Base-by-base conservation (phyloP, 139 green algal species). In the Haematococcus sp. region DNA sequence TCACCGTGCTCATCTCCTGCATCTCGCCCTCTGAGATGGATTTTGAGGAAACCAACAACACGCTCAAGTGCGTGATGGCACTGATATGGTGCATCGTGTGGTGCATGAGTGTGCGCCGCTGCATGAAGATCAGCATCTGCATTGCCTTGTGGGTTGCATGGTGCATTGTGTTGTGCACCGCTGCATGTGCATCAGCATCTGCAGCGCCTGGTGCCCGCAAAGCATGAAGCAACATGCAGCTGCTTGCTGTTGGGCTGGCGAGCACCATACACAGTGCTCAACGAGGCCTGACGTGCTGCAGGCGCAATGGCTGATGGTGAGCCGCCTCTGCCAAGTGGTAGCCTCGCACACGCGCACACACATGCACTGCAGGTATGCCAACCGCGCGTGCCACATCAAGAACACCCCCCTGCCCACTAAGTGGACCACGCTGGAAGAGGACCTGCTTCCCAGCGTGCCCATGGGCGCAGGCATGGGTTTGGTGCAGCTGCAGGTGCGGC, bases 31-130 rank as follows among this genome's bases (percentile, higher is more conserved):
- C 73, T 23, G 88, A 91, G 58, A 72, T 74, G 17, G 84, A 93
- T 83, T 88, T 91, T 77, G 87, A 91, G 68, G 88, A 93, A 78
- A 92, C 87, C 16, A 85, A 87, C 80, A 90, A 88, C 82, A 93
- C 88, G 3, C 83, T 93, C 23, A 90, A 91, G 77, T 79, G 51
- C 58, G 73, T 65, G 7, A 11, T n/a, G n/a, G n/a, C n/a, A n/a
- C n/a, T n/a, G n/a, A 56, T 16, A 56, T 19, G 16, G 49, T 16
- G 49, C 49, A 19, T 16, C 49, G 23, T 13, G 9, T 32, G 56
- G 56, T 13, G 56, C 56, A 64, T 7, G 4, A 13, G 22, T 61
- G 9, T 27, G 4, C 54, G 22, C 54, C 54, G 77, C 63, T 75
- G 74, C 31, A 76, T 82, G 27, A 78, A 79, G 43, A 83, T 71